phyloP scores from a whole-genome alignment of 1,284 basidiomycete species.

The Boletus smithii region DNA sequence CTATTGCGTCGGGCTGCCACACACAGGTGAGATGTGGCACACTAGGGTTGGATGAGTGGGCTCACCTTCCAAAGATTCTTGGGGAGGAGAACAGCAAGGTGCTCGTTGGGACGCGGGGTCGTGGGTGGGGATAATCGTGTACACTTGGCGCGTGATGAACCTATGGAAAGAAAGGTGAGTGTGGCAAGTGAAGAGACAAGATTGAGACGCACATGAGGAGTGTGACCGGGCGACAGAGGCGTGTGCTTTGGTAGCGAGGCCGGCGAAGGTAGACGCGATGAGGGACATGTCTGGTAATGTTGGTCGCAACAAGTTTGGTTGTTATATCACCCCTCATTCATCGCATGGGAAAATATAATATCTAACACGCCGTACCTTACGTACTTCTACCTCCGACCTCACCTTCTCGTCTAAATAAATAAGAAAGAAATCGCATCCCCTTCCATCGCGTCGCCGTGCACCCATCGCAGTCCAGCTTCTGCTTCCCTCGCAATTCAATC shows the following conservation, averaged over 20 bases:
- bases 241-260: conserved; percentile 31
- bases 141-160: conserved; percentile 20
- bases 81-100: conserved; percentile 71
- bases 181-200: not conserved
- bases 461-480: no score
- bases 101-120: conserved; percentile 51
- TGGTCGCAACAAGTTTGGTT: conserved; percentile 18
- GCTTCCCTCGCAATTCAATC: conserved; percentile 5
- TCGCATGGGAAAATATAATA: conserved; percentile 27
- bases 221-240: conserved; percentile 4
- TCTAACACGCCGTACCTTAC: conserved; percentile 13
- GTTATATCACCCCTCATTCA: conserved; percentile 32
- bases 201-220: no score
- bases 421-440: not conserved
- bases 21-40: conserved; percentile 9
- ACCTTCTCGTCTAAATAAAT: conserved; percentile 14
- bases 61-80: conserved; percentile 69
- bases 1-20: conserved; percentile 61
- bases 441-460: conserved; percentile 1
- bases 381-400: conserved; percentile 7
- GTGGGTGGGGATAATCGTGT: conserved; percentile 16
- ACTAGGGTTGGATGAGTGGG: conserved; percentile 1
- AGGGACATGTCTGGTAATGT: conserved; percentile 30
- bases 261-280: conserved; percentile 23
- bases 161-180: conserved; percentile 10